A percentile compares a stretch with the other conserved stretches of the same genome.
Conservation (phyloP, 345 rosid species). For the Dipteronia sinensis region DNA sequence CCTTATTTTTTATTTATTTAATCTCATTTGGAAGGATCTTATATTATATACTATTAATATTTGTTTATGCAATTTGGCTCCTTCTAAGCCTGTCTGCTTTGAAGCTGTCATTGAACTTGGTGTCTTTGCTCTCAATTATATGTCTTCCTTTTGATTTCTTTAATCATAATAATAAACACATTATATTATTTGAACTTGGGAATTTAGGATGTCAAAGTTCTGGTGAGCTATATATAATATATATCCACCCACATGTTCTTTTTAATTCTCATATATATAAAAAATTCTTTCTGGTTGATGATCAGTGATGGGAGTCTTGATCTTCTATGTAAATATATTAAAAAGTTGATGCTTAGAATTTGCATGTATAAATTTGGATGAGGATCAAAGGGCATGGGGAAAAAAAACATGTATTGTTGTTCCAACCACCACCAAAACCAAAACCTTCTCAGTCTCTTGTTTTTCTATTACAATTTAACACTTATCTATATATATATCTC, state of each 20-base stretch:
- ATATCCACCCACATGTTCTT: slow-evolving; percentile 24
- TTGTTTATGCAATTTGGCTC: slow-evolving; percentile 25
- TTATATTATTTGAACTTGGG: slow-evolving; percentile 26
- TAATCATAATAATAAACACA: slow-evolving; percentile 15
- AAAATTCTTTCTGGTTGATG: slow-evolving; percentile 6
- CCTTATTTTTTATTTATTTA: slow-evolving; percentile 28
- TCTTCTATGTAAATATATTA: slow-evolving; percentile 13
- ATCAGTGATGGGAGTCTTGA: slow-evolving; percentile 17
- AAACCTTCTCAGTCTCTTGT: slow-evolving; percentile 34
- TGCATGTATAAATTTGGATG: slow-evolving; percentile 24
- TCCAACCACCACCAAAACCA: slow-evolving; percentile 71
- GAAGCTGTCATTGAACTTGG: slow-evolving; percentile 56
- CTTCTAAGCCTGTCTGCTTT: slow-evolving; percentile 49
- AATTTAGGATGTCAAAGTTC: slow-evolving; percentile 52
- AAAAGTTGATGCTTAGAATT: neutral
- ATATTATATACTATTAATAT: slow-evolving; percentile 8
- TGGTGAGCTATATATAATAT: neutral
- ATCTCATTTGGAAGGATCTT: slow-evolving; percentile 34
- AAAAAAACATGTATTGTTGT: slow-evolving; percentile 34
- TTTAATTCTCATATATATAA: neutral
- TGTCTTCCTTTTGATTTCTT: slow-evolving; percentile 30
- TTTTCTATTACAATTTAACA: too few species aligned
- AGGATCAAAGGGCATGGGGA: slow-evolving; percentile 45
- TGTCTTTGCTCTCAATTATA: slow-evolving; percentile 49
- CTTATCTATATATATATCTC: too few species aligned